Base-by-base conservation (phyloP, 306 rosid species). In the Vigna radiata region DNA sequence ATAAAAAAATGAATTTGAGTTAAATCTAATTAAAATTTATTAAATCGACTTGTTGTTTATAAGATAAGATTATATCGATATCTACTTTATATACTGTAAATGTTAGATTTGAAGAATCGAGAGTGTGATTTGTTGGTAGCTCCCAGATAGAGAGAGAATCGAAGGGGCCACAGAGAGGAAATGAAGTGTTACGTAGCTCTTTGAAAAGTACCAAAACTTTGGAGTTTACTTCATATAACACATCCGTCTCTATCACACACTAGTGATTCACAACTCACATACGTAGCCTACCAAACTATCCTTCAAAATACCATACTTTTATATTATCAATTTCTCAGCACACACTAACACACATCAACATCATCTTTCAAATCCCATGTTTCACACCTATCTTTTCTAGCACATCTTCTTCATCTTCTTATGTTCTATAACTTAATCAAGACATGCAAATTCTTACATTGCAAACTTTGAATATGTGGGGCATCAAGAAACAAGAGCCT, bases 201-300 rank as follows among this genome's bases (percentile, higher is more conserved):
- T 70, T 72, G 89, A 86, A 84, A 78, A 64, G 73, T 31, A 83
- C 83, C 17, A 16, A 25, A 37, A 70, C 5, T 76, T 82, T 86
- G 90, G 90, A 80, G 68, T 47, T 25, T 25, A 48, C 72, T 33
- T 25, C 6, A 31, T 6, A 23, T 8, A 52, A 33, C 39, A 39
- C 47, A 11, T 52, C 27, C 2, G 85, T 89, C 87, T 44, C 39
- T 4, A 21, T 82, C 90, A 31, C 36, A 25, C 72, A 68, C 18
- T 79, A 44, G 86, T 85, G 89, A 83, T 72, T 77, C 6, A 63
- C 58, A 81, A 85, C 27, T 72, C 1, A 46, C 77, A 44, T 73
- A 87, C 90, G 89, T 86, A 85, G 85, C 89, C 25, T 55, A 23
- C 62, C 79, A 81, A 81, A 3, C 33, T 8, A 86, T 85, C 93